Evolutionary conservation across 768 basidiomycete genomes (phyloP).

Genomic region (Xerocomellus amylosporus): DNA sequence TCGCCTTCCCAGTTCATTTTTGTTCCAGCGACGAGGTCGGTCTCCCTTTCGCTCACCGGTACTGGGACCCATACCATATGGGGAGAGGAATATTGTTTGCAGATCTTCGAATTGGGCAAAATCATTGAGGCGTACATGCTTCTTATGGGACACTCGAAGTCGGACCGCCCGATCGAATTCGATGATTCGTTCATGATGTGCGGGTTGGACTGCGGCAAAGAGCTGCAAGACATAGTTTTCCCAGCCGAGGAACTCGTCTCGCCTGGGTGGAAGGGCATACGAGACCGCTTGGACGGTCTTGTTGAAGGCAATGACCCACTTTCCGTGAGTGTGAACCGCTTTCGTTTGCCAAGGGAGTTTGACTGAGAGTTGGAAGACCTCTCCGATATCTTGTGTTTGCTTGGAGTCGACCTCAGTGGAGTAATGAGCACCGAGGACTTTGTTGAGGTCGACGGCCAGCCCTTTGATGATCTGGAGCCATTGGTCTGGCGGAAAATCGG

Average conservation of each 20-base stretch:
- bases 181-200: not conserved
- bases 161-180: not conserved
- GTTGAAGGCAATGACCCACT: not conserved
- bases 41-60: not conserved
- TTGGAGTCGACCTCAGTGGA: not conserved
- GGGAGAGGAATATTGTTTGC: not conserved
- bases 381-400: slow-evolving; percentile 3
- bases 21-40: too few species aligned
- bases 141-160: not conserved
- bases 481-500: slow-evolving; percentile 1
- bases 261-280: too few species aligned
- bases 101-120: not conserved
- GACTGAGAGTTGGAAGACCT: slow-evolving; percentile 1
- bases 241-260: not conserved
- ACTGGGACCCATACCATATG: not conserved
- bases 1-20: too few species aligned
- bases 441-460: not conserved
- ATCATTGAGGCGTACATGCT: not conserved
- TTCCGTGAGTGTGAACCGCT: not conserved
- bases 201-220: not conserved
- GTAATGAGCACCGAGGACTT: slow-evolving; percentile 7
- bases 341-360: not conserved
- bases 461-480: slow-evolving; percentile 12
- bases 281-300: not conserved
- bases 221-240: not conserved